Base-by-base conservation (phyloP, 768 basidiomycete species). In the Boletus rubroflammeus region DNA sequence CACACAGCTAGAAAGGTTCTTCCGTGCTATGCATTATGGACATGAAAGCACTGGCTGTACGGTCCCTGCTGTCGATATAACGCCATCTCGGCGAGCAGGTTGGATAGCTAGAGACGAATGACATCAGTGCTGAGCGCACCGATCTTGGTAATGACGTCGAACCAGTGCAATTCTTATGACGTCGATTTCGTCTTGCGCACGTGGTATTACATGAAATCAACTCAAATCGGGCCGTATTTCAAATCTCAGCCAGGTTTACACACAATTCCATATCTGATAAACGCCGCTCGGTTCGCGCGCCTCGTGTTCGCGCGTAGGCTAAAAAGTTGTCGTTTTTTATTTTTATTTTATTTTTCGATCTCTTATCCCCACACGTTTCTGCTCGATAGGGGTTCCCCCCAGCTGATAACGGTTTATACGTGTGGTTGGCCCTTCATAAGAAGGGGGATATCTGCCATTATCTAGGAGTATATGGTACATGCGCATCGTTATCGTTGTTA, bases 201-300 rank as follows among this genome's bases (percentile, higher is more conserved):
- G 43, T 31, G 15, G 41, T 25, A 3, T 41, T 23, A 23, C 21
- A 42, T 42, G 23, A 25, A 4, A 8, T 19, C 15, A 36, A 29
- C 25, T 55, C 36, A 19, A 39, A 54, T 44, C 35, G n/a, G 23
- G 38, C 36, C 9, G 17, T 9, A 38, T 38, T 36, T 38, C 7
- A 34, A 11, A 17, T 38, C 36, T 38, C 9, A 38, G 4, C 11
- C n/a, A n/a, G n/a, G n/a, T n/a, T n/a, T n/a, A n/a, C n/a, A n/a
- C n/a, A n/a, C n/a, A n/a, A 14, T 1, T 11, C 9, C 10, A 19
- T 55, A 55, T 55, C 54, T 40, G 54, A 55, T 55, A 52, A 55
- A 46, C 54, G 43, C 54, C 54, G 11, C 54, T n/a, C 35, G 2
- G 26, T n/a, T 25, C 39, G 19, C 19, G 13, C n/a, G 39, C 41